Evolutionary conservation across 2,329 filamentous ascomycete genomes (phyloP).

Genomic region (Microsporum canis): DNA sequence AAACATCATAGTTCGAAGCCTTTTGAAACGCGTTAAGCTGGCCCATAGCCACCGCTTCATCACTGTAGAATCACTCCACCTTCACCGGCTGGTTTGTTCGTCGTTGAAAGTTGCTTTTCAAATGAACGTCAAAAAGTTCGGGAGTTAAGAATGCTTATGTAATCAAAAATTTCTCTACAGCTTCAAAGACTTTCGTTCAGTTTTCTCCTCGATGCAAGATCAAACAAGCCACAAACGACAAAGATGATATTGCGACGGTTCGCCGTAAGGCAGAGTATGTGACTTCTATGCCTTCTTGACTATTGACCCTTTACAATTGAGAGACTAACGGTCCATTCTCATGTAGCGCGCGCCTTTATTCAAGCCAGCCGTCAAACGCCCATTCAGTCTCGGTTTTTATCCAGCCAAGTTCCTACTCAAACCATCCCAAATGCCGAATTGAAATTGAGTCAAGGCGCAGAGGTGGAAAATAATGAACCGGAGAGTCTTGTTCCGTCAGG

Average conservation of each 20-base stretch:
- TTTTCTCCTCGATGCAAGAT: neutral
- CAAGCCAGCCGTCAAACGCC: neutral
- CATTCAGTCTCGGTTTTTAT: neutral
- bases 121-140: neutral
- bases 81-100: neutral
- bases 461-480: conserved; percentile 7
- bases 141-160: neutral
- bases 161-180: neutral
- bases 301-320: neutral
- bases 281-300: neutral
- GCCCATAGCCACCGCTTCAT: too few species aligned
- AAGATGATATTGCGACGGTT: conserved; percentile 33
- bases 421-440: neutral
- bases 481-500: neutral
- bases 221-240: neutral
- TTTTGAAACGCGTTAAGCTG: neutral
- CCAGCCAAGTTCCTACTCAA: conserved; percentile 13
- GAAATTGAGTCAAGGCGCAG: conserved; percentile 5
- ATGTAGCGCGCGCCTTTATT: conserved; percentile 6
- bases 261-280: conserved; percentile 32
- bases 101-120: neutral
- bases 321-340: neutral
- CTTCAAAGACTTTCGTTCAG: neutral
- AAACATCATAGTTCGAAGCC: neutral
- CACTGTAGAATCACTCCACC: neutral